Conservation (phyloP, 176 grass and related monocot genomes). For the Hyparrhenia diplandra region DNA sequence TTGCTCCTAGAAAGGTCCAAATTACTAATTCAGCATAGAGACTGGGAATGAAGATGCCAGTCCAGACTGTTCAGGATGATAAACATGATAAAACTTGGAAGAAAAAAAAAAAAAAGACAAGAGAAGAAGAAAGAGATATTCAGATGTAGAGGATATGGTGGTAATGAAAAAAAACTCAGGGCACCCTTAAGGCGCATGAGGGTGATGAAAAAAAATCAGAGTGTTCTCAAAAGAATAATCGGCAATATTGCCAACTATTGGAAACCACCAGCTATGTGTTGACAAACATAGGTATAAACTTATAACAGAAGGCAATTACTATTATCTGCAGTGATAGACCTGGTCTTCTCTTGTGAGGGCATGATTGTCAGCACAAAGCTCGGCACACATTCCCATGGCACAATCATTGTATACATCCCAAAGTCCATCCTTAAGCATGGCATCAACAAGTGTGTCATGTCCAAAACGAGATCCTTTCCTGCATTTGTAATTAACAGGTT, state of each 20-base stretch:
- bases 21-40: no score
- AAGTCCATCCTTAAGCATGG: conserved; percentile 92
- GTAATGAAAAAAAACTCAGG: background rate
- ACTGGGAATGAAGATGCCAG: background rate
- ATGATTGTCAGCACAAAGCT: conserved; percentile 92
- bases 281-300: background rate
- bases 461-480: conserved; percentile 96
- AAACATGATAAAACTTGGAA: background rate
- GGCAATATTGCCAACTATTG: background rate
- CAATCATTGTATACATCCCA: conserved; percentile 85
- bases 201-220: background rate
- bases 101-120: background rate
- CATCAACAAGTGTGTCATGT: conserved; percentile 85
- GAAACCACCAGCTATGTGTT: background rate
- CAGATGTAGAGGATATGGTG: background rate
- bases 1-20: background rate
- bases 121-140: background rate
- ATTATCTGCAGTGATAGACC: conserved; percentile 24
- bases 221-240: background rate
- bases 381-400: conserved; percentile 90
- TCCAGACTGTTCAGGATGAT: background rate
- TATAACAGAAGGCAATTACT: background rate
- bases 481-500: conserved; percentile 14
- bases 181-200: background rate
- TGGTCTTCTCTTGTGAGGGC: conserved; percentile 84